Base-by-base conservation (phyloP, 129 eudicot genomes). In the Helichrysum umbraculigerum region DNA sequence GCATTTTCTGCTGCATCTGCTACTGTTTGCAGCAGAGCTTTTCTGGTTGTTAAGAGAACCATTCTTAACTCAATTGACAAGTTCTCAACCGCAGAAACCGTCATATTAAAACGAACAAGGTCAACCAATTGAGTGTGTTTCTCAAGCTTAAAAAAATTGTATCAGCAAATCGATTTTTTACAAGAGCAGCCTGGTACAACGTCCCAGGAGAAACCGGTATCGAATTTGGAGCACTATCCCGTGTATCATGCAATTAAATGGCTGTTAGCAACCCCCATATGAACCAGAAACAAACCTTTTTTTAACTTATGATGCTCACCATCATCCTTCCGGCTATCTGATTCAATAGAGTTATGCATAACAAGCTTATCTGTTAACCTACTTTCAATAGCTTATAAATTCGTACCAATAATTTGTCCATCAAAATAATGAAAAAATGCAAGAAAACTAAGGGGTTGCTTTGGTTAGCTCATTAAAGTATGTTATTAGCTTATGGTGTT, bases 1-100 rank as follows among this genome's bases (percentile, higher is more conserved):
- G 98, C 98, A 66, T 71, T 92, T 88, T 92, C 98, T 19, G 94
- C 96, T 54, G 98, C 96, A 76, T 79, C 88, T n/a, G 98, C 98
- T 61, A 88, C 98, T 30, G 98, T 96, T 92, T 84, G 98, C 80
- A 92, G 71, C 54, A 90, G 83, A 17, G 98, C 98, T 78, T 85
- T 78, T 88, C 98, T 92, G 88, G 58, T 28, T 54, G 14, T 4
- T 19, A 28, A 58, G 29, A 39, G 5, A 25, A 21, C 58, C 67
- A 39, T n/a, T 52, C 6, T 8, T 35, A 34, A 51, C 34, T 52
- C 69, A 77, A 59, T 37, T 25, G 21, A 73, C 61, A 47, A 11
- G 0, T 52, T 25, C 21, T 25, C 19, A 51, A 14, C 10, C 68
- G 20, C 29, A 28, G 41, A 57, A 57, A 30, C 4, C 56, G 15